Conservation (phyloP, 2,329 filamentous ascomycete genomes). For the Beauveria rudraprayagi region DNA sequence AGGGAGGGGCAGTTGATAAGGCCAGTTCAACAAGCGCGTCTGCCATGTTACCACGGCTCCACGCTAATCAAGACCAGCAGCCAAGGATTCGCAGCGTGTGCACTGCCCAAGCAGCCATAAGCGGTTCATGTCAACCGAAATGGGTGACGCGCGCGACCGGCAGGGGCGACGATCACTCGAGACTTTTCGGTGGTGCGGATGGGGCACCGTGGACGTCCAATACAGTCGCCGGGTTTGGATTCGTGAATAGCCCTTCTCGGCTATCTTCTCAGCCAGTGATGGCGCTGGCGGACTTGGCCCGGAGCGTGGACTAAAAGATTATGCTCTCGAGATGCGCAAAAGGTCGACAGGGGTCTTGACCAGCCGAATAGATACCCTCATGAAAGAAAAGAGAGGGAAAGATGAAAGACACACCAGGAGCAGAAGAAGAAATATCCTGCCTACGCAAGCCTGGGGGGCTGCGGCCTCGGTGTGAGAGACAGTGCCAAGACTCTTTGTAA, state of each 20-base stretch:
- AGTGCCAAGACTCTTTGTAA: slow-evolving; percentile 8
- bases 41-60: neutral
- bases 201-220: neutral
- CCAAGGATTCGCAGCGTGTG: neutral
- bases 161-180: slow-evolving; percentile 2
- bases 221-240: neutral
- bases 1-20: neutral
- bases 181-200: neutral
- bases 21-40: neutral
- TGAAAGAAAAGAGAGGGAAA: neutral
- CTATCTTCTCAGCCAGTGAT: neutral
- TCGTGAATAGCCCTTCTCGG: neutral
- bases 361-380: neutral
- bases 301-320: neutral
- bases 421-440: slow-evolving; percentile 2
- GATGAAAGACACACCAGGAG: neutral
- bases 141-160: neutral
- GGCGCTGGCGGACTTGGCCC: neutral
- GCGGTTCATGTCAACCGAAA: slow-evolving; percentile 3
- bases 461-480: slow-evolving; percentile 1
- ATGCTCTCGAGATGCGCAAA: neutral
- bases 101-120: slow-evolving; percentile 4
- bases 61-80: neutral
- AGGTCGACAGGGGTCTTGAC: neutral
- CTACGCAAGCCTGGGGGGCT: slow-evolving; percentile 5